A percentile compares a stretch with the other conserved stretches of the same genome.
Evolutionary conservation across 352 stramenopile genomes (phyloP).

Genomic region (Globisporangium okanoganense): DNA sequence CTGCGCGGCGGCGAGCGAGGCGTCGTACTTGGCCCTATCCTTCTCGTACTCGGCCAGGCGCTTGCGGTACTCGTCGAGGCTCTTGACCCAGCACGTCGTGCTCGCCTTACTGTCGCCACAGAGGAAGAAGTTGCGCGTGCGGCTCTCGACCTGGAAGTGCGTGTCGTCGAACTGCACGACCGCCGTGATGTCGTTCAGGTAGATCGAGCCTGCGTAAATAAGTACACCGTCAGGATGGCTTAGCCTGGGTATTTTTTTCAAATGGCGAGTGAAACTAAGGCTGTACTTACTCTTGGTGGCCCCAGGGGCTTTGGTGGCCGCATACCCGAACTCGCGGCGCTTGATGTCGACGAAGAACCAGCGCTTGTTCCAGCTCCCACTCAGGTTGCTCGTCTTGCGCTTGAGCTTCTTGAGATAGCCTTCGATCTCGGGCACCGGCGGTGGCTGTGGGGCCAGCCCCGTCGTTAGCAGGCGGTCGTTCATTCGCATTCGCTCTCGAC

Average conservation of each 20-base stretch:
- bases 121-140: slow-evolving; percentile 82
- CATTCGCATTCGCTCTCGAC: not conserved
- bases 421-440: slow-evolving; percentile 71
- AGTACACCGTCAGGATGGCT: not conserved
- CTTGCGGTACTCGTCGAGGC: slow-evolving; percentile 75
- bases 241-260: not conserved
- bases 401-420: slow-evolving; percentile 88
- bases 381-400: slow-evolving; percentile 75
- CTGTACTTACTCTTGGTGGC: slow-evolving; percentile 39
- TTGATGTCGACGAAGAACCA: slow-evolving; percentile 85
- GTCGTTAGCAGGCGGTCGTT: slow-evolving; percentile 1
- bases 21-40: slow-evolving; percentile 38
- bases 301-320: slow-evolving; percentile 38
- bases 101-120: slow-evolving; percentile 83
- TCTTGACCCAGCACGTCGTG: slow-evolving; percentile 76
- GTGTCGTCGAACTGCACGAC: slow-evolving; percentile 84
- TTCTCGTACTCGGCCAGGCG: slow-evolving; percentile 70
- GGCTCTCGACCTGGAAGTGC: slow-evolving; percentile 82
- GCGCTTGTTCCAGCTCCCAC: slow-evolving; percentile 80
- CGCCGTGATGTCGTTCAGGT: slow-evolving; percentile 83
- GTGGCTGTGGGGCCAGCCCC: slow-evolving; percentile 36
- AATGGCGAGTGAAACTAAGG: not conserved
- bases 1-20: slow-evolving; percentile 11
- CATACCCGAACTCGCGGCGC: slow-evolving; percentile 73
- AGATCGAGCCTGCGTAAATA: slow-evolving; percentile 57